Percentiles rank a stretch among this genome's conserved stretches.
phyloP scores from a whole-genome alignment of 768 basidiomycete species.

The Dentipellis sp. region DNA sequence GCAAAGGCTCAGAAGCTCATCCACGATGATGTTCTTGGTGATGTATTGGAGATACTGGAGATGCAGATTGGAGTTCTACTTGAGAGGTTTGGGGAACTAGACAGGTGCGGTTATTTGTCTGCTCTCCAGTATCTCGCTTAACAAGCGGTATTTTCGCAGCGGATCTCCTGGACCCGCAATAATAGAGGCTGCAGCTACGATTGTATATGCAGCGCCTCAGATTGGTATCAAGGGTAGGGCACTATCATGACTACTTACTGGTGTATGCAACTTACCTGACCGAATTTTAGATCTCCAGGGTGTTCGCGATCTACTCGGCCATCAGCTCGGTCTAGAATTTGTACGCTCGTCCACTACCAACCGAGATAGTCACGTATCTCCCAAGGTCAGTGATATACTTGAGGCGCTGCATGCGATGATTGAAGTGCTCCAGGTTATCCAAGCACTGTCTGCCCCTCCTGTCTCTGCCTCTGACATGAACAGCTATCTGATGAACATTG shows the following conservation, averaged over 20 bases:
- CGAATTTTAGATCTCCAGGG: slow-evolving; percentile 41
- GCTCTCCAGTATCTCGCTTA: neutral
- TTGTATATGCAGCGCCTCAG: slow-evolving; percentile 53
- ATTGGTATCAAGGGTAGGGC: slow-evolving; percentile 48
- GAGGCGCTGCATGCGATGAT: neutral
- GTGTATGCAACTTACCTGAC: neutral
- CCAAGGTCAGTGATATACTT: slow-evolving; percentile 26
- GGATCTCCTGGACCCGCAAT: slow-evolving; percentile 38
- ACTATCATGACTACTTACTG: neutral
- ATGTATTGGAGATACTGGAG: slow-evolving; percentile 57
- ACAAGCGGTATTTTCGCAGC: slow-evolving; percentile 18
- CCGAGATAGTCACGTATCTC: slow-evolving; percentile 45
- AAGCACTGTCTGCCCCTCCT: slow-evolving; percentile 39
- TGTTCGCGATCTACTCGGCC: slow-evolving; percentile 44
- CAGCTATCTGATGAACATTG: slow-evolving; percentile 43
- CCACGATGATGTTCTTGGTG: slow-evolving; percentile 49
- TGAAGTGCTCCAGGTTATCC: slow-evolving; percentile 32
- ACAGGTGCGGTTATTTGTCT: slow-evolving; percentile 28
- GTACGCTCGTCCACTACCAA: slow-evolving; percentile 40
- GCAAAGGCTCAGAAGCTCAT: slow-evolving; percentile 65
- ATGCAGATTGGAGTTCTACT: slow-evolving; percentile 57
- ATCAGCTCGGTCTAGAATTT: slow-evolving; percentile 51
- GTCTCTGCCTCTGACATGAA: slow-evolving; percentile 52
- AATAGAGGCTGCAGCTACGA: slow-evolving; percentile 59
- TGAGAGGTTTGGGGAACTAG: slow-evolving; percentile 49